Evolutionary conservation across 768 basidiomycete species (phyloP).

Genomic region (Auricularia sp.): DNA sequence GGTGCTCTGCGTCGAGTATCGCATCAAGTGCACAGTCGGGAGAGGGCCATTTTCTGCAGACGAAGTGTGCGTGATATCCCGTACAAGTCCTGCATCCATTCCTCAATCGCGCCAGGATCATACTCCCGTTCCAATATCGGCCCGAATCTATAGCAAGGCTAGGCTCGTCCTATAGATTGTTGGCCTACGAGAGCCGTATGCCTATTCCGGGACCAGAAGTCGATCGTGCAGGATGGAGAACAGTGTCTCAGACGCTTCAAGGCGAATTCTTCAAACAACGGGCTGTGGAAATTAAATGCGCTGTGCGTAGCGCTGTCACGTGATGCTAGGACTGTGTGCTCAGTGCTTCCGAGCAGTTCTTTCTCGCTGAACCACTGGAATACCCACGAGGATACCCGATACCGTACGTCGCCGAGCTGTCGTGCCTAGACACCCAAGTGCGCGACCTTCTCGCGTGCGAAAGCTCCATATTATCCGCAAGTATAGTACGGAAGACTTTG

Average conservation of each 20-base stretch:
- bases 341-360: background rate
- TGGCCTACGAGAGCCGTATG: background rate
- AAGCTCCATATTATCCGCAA: background rate
- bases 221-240: background rate
- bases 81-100: background rate
- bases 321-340: background rate
- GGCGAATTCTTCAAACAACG: background rate
- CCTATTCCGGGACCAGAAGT: background rate
- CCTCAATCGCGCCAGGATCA: background rate
- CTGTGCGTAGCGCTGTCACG: background rate
- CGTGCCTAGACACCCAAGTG: background rate
- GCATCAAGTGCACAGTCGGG: background rate
- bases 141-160: background rate
- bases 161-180: background rate
- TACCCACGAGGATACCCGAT: background rate
- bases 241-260: background rate
- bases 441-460: background rate
- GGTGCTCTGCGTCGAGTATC: background rate
- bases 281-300: background rate
- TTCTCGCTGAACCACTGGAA: background rate
- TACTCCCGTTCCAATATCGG: background rate
- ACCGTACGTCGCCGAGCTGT: background rate
- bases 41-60: background rate
- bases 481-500: background rate
- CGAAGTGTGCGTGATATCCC: background rate